Evolutionary conservation across 1,284 basidiomycete species (phyloP), one percentile per base, ranked within the genome.

Genomic region (Apiotrichum brassicae): DNA sequence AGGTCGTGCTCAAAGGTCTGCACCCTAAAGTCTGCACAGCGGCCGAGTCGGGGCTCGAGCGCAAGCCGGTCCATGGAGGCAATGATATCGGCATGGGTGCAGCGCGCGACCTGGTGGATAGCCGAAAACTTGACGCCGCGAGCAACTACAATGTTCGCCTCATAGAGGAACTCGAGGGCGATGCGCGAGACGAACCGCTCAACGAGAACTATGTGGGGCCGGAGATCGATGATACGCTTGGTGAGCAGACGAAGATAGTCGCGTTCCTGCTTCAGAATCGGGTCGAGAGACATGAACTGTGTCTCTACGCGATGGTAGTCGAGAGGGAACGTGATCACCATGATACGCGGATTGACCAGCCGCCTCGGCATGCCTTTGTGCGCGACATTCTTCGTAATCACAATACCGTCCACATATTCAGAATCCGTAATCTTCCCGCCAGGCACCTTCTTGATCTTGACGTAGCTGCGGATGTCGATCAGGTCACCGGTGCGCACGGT

Each of bases 371-470:
- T 79, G 32, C 70, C 82, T 74, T 97, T 97, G 70, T 97, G 94
- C 5, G 93, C 89, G 6, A 97, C 86, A 61, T 98, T 97, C 78
- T 98, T 97, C 19, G 92, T 94, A 65, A 97, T 95, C 43, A 98
- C 92, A 11, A 88, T 90, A 3, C 95, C 95, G 57, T 94, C 88
- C 43, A 99, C 88, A 63, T 94, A 98, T 76, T 97, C 93, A 12
- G 90, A 95, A 68, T 98, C 91, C 26, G 78, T 80, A 30, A 93
- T 91, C 44, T 81, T 78, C 12, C 95, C 95, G 13, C 95, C 95
- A 0, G 95, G 93, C 18, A 98, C 87, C 72, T 95, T 94, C 77
- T 99, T 98, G 73, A 98, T 93, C 76, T 98, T 98, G 58, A 98
- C 89, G 61, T 95, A 97, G 24, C 86, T 81, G 41, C 94, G 81